phyloP scores from a whole-genome alignment of 2,329 filamentous ascomycete genomes.

The Tolypocladium amazonense region DNA sequence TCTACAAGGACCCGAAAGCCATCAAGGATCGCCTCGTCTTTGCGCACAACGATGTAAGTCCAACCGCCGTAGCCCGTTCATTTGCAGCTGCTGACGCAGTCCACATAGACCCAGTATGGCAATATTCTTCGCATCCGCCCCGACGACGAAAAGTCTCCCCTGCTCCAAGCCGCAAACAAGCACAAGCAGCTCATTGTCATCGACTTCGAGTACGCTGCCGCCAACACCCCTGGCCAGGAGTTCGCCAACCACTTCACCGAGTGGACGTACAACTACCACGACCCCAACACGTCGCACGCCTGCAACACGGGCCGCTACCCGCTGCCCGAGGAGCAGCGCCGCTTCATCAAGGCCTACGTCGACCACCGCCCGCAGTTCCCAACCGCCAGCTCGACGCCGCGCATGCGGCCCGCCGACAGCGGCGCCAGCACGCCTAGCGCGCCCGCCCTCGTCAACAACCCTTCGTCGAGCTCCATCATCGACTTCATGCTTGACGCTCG shows the following conservation, averaged over 20 bases:
- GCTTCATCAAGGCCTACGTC: conserved; percentile 80
- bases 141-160: conserved; percentile 67
- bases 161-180: conserved; percentile 80
- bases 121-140: conserved; percentile 74
- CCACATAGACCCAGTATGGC: conserved; percentile 79
- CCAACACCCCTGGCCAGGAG: conserved; percentile 76
- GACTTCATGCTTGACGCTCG: conserved; percentile 79
- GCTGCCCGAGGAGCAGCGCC: conserved; percentile 65
- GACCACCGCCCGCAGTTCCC: conserved; percentile 64
- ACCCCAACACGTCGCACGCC: conserved; percentile 50
- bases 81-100: conserved; percentile 2
- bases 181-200: conserved; percentile 97
- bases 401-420: conserved; percentile 34
- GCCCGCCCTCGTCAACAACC: conserved; percentile 24
- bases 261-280: conserved; percentile 97
- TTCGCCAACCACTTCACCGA: conserved; percentile 98
- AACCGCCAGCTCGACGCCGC: conserved; percentile 39
- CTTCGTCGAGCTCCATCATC: conserved; percentile 41
- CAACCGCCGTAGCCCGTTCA: too few species aligned
- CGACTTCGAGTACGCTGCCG: conserved; percentile 93
- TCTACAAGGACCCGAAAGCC: conserved; percentile 56
- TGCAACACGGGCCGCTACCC: conserved; percentile 68
- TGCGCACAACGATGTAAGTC: conserved; percentile 88
- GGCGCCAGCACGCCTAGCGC: conserved; percentile 13
- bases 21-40: conserved; percentile 75